Conservation (phyloP, 2,329 filamentous ascomycete species). For the Aquanectria penicillioides region DNA sequence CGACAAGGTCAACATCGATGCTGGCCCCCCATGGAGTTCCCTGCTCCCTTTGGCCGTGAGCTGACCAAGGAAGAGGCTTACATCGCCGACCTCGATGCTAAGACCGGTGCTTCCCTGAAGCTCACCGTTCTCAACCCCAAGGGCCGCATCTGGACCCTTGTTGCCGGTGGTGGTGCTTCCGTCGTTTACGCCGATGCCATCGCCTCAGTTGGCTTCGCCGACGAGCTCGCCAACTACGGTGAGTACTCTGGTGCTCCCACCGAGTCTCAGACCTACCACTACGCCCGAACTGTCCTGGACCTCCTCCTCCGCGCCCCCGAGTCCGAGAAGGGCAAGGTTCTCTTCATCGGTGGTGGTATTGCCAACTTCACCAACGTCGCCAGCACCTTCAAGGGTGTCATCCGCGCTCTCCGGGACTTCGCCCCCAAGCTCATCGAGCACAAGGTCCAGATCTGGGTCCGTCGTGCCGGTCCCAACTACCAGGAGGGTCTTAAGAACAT, state of each 20-base stretch:
- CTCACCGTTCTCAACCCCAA: constrained; percentile 92
- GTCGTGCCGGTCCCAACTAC: constrained; percentile 91
- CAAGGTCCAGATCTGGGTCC: constrained; percentile 98
- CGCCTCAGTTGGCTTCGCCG: constrained; percentile 92
- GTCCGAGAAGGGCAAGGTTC: constrained; percentile 91
- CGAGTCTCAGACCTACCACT: constrained; percentile 99
- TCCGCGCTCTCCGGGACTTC: constrained; percentile 92
- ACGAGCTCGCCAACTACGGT: constrained; percentile 98
- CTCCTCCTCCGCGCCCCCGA: constrained; percentile 93
- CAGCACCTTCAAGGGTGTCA: constrained; percentile 99
- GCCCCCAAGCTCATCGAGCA: constrained; percentile 88
- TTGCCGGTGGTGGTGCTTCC: constrained; percentile 98
- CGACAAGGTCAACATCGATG: constrained; percentile 90
- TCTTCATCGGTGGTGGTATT: constrained; percentile 99
- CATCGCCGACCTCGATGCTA: constrained; percentile 98
- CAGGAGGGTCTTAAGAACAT: constrained; percentile 99
- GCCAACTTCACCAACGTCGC: constrained; percentile 99
- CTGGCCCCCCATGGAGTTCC: constrained; percentile 99
- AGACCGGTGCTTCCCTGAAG: constrained; percentile 99
- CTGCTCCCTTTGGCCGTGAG: constrained; percentile 97
- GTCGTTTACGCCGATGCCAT: constrained; percentile 99
- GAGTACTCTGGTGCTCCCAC: constrained; percentile 99
- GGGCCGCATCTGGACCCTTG: constrained; percentile 97
- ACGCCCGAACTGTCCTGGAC: constrained; percentile 95
- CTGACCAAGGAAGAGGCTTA: constrained; percentile 99